phyloP scores from a whole-genome alignment of 179 eudicot genomes.

The Camellia oleifera region DNA sequence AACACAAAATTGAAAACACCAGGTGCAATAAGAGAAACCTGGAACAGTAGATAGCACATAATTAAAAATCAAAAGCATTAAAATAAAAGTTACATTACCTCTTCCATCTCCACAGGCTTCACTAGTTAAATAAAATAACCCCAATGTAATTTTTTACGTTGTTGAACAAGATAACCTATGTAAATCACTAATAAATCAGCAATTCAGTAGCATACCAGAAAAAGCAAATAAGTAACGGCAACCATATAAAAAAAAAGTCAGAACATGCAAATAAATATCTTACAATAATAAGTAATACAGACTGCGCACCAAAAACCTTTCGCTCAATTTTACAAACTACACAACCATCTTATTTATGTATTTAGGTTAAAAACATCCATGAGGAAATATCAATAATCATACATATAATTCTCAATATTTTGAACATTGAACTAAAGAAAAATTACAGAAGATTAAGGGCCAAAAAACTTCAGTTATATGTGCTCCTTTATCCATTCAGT shows the following conservation, averaged over 20 bases:
- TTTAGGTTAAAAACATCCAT: not conserved
- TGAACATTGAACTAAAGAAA: no score
- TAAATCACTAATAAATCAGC: not conserved
- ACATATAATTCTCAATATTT: not conserved
- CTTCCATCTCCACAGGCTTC: conserved; percentile 14
- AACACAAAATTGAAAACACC: not conserved
- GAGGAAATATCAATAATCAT: not conserved
- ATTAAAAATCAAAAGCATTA: not conserved
- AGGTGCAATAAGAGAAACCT: not conserved
- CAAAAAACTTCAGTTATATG: not conserved
- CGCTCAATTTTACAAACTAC: not conserved
- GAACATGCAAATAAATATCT: not conserved
- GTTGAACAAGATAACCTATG: not conserved
- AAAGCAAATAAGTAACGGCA: not conserved
- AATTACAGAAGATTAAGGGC: not conserved
- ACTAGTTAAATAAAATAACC: not conserved
- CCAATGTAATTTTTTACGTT: not conserved
- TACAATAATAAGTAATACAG: not conserved
- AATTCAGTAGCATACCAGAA: not conserved
- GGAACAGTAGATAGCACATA: not conserved
- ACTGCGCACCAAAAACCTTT: not conserved
- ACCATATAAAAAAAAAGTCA: not conserved
- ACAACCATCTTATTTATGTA: not conserved
- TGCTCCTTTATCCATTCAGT: not conserved
- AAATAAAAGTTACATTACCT: conserved; percentile 10